Conservation (phyloP, 768 basidiomycete genomes). For the Tulasnella sp. region DNA sequence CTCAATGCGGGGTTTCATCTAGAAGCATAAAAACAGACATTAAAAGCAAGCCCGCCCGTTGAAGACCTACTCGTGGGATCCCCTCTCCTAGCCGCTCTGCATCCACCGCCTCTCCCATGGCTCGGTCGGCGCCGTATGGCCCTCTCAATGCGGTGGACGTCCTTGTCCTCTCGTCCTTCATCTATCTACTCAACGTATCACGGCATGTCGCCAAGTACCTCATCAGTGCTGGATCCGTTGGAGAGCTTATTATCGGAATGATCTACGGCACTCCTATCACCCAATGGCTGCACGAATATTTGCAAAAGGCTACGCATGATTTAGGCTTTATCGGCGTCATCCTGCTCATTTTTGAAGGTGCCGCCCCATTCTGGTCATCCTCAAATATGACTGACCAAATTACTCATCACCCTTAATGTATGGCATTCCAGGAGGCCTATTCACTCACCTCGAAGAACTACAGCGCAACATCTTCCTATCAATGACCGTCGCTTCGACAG, state of each 20-base stretch:
- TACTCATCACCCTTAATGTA: too few relatives aligned
- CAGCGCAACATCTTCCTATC: slow-evolving; percentile 40
- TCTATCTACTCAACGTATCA: slow-evolving; percentile 43
- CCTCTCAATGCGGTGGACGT: slow-evolving; percentile 29
- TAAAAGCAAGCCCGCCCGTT: too few relatives aligned
- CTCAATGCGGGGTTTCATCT: too few relatives aligned
- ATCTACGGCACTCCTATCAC: slow-evolving; percentile 44
- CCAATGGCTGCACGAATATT: slow-evolving; percentile 33
- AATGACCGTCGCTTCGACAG: slow-evolving; percentile 39
- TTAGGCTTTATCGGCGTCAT: slow-evolving; percentile 36
- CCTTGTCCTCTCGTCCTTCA: slow-evolving; percentile 42
- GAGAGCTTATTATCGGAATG: slow-evolving; percentile 46
- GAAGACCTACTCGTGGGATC: too few relatives aligned
- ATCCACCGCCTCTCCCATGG: not conserved
- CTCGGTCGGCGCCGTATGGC: slow-evolving; percentile 24
- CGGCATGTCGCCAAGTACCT: slow-evolving; percentile 33
- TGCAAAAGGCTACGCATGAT: slow-evolving; percentile 31
- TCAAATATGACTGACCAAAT: too few relatives aligned
- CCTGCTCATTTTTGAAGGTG: slow-evolving; percentile 44
- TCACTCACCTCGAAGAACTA: slow-evolving; percentile 38
- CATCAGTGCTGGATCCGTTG: slow-evolving; percentile 40
- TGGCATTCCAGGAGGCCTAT: slow-evolving; percentile 39
- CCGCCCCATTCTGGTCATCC: too few relatives aligned
- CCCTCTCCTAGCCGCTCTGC: too few relatives aligned
- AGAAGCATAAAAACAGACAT: too few relatives aligned